Base-by-base conservation (phyloP, 2,329 filamentous ascomycete genomes). In the Coleophoma cylindrospora region DNA sequence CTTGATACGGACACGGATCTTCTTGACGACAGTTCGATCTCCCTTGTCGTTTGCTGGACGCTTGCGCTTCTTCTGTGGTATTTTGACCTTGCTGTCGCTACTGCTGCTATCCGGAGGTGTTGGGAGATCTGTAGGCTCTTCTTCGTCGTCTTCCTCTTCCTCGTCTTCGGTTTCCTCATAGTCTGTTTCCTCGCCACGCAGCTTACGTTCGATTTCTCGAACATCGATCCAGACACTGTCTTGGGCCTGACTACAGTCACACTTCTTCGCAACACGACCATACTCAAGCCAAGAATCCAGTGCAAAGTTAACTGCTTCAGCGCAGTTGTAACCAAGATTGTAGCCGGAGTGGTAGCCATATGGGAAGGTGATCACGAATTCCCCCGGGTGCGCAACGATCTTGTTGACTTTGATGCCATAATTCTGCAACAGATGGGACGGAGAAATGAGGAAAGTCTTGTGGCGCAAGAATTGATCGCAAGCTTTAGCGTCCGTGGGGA, bases 221-320 rank as follows among this genome's bases (percentile, higher is more conserved):
- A 97, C 91, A 64, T 99, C 91, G 48, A 99, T 91, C 91, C 95
- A 99, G 3, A 99, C 94, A 62, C 92, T 97, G 73, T 99, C 94
- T 53, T 95, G 84, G 57, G 96, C 91, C 52, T 94, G 82, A 61
- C 94, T 91, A 65, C 94, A 99, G 64, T 97, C 86, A 69, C 94
- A 99, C 67, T 94, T 95, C 70, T 96, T 96, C 14, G 94, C 94
- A 59, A 96, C 91, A 61, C 91, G 89, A 19, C 91, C 94, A 74
- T 94, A 96, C 46, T 95, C 87, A 43, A 99, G 73, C 94, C 94
- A 99, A 32, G 89, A 87, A 58, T 96, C 91, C 9, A 95, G 84
- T 5, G 92, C 94, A 68, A 99, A 99, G 66, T 99, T 99, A 71
- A 99, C 94, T 8, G 94, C 96, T 66, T 99, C 94, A 27, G 94